A percentile compares a stretch with the other conserved stretches of the same genome.
Evolutionary conservation across 139 green algal genomes (phyloP).

Genomic region (Gonium pectorale): DNA sequence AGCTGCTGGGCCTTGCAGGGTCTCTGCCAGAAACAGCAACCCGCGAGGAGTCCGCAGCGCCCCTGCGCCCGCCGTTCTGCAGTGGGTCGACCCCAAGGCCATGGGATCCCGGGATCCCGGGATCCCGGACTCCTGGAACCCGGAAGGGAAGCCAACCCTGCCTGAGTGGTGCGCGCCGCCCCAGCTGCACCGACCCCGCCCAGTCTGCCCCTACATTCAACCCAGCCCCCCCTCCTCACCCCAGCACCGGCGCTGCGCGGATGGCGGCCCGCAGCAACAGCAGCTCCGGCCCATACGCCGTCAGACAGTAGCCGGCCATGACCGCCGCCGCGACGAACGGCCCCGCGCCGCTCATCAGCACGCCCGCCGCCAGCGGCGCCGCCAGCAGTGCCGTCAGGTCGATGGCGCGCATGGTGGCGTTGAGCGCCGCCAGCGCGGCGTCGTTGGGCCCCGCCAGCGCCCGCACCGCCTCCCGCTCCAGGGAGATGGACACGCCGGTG

Average conservation of each 20-base stretch:
- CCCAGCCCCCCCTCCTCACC: slow-evolving; percentile 37
- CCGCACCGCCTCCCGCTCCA: slow-evolving; percentile 75
- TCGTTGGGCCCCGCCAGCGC: slow-evolving; percentile 61
- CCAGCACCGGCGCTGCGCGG: slow-evolving; percentile 41
- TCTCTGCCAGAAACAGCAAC: no score
- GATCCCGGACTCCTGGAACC: no score
- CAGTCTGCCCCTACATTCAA: neutral
- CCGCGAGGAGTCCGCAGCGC: no score
- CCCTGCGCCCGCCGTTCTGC: no score
- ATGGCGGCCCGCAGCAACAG: slow-evolving; percentile 64
- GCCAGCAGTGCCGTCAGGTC: slow-evolving; percentile 83
- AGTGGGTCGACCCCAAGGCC: no score
- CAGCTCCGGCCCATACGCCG: slow-evolving; percentile 71
- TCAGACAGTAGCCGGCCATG: slow-evolving; percentile 71
- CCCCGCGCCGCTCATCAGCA: slow-evolving; percentile 74
- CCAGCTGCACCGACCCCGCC: no score
- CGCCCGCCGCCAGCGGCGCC: slow-evolving; percentile 70
- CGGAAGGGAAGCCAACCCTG: no score
- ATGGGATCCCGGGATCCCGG: no score
- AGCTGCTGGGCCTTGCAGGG: no score
- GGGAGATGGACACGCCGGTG: slow-evolving; percentile 66
- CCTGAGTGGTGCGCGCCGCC: no score
- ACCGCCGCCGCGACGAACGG: slow-evolving; percentile 45
- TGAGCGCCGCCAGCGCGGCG: neutral
- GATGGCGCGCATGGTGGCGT: slow-evolving; percentile 77